Conservation (phyloP, 2,329 filamentous ascomycete genomes). For the Penicillium sp. region DNA sequence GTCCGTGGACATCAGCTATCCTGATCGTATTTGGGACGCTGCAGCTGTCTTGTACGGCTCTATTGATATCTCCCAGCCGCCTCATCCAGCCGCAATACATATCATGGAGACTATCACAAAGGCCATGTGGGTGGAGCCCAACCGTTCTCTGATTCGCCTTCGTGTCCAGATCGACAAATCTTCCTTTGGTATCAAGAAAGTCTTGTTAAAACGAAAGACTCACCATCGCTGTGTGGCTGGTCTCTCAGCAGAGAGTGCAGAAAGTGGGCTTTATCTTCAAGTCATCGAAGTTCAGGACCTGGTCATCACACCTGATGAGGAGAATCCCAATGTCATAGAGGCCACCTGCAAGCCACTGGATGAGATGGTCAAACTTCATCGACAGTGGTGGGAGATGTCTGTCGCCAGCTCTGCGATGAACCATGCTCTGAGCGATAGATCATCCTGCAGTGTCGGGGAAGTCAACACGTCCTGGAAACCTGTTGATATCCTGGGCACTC, state of each 20-base stretch:
- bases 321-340: background rate
- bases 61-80: background rate
- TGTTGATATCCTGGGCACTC: background rate
- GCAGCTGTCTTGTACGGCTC: background rate
- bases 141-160: background rate
- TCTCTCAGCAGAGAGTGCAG: background rate
- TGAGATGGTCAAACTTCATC: background rate
- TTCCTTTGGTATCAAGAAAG: background rate
- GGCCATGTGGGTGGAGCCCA: background rate
- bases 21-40: background rate
- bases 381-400: slow-evolving; percentile 1
- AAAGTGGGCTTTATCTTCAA: background rate
- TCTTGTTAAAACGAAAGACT: background rate
- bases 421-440: background rate
- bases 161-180: background rate
- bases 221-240: background rate
- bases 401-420: background rate
- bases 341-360: background rate
- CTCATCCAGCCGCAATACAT: background rate
- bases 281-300: background rate
- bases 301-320: background rate
- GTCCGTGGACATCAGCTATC: background rate
- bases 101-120: background rate
- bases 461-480: background rate
- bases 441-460: background rate